Conservation (phyloP, 1,139 yeast species). For the Candida sojae region DNA sequence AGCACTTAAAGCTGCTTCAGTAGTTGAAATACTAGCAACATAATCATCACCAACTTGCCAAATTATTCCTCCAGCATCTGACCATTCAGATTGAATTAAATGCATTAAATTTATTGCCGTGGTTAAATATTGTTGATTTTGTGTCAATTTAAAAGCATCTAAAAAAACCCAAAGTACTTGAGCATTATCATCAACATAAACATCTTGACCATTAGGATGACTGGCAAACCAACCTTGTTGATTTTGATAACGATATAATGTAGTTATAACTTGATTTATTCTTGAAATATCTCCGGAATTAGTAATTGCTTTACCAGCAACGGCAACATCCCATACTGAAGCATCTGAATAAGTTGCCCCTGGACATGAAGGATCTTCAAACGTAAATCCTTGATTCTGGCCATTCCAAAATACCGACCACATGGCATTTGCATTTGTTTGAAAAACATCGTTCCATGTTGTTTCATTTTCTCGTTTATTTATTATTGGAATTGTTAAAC, state of each 20-base stretch:
- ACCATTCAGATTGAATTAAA: constrained; percentile 22
- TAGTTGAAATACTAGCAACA: constrained; percentile 36
- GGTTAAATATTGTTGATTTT: constrained; percentile 16
- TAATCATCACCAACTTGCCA: constrained; percentile 27
- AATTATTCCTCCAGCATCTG: constrained; percentile 28
- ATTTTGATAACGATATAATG: constrained; percentile 17
- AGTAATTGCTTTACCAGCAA: constrained; percentile 20
- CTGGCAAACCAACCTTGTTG: constrained; percentile 26
- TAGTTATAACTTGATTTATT: constrained; percentile 10
- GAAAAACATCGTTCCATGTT: constrained; percentile 3
- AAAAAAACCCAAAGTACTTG: constrained; percentile 34
- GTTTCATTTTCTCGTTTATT: no score
- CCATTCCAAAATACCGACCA: constrained; percentile 19
- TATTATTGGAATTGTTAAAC: neutral
- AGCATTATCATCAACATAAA: constrained; percentile 37
- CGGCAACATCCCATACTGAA: constrained; percentile 27
- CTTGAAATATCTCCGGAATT: constrained; percentile 12
- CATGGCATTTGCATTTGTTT: constrained; percentile 7
- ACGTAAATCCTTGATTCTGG: constrained; percentile 12
- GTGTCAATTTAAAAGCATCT: constrained; percentile 23
- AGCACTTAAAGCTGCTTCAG: constrained; percentile 36
- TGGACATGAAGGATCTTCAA: constrained; percentile 17
- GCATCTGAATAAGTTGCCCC: constrained; percentile 14
- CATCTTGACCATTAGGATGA: constrained; percentile 25
- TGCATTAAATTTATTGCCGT: constrained; percentile 20